Base-by-base conservation (phyloP, 352 stramenopile genomes). In the Phytophthora sojae region DNA sequence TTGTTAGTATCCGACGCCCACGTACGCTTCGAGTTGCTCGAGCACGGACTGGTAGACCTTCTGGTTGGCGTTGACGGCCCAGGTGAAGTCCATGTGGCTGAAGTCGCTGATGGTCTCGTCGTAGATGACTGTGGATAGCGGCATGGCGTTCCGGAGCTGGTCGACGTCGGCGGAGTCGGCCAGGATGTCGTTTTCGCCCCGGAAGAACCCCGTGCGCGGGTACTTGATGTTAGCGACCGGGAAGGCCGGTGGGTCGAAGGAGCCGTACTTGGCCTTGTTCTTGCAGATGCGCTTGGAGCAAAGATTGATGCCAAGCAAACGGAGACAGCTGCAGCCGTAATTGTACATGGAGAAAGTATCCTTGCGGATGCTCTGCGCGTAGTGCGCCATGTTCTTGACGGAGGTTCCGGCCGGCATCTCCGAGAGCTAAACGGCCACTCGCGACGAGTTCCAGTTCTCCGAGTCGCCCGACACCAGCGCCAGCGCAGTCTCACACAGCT, bases 41-140 rank as follows among this genome's bases (percentile, higher is more conserved):
- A 90, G 71, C 25, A 90, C 26, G 6, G 78, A 72, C 49, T 78
- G 66, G 61, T 88, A 90, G 11, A 86, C 56, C n/a, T 60, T 77
- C 39, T 84, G 64, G 19, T 73, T 77, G 23, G 67, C 73, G 49
- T 88, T 72, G 29, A 64, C 54, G 2, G 76, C 71, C 82, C 78
- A 88, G 15, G 72, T 85, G 35, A 86, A 86, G 72, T 90, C 80
- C 56, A 88, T 64, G 61, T 87, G 80, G 49, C 81, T 88, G 61
- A 83, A 84, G 30, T 64, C 39, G 6, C 74, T 65, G 19, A 87
- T 55, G 2, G 73, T 30, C 44, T 80, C 64, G 14, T 86, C 82
- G 23, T 71, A 61, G 5, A 88, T 45, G 50, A 88, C 61, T 39
- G 82, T 86, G 21, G 67, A 57, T 3, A 47, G 51, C 3, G 79